A percentile compares a stretch with the other conserved stretches of the same genome.
Conservation (phyloP, 2,329 filamentous ascomycete species). For the Escovopsis sp. region DNA sequence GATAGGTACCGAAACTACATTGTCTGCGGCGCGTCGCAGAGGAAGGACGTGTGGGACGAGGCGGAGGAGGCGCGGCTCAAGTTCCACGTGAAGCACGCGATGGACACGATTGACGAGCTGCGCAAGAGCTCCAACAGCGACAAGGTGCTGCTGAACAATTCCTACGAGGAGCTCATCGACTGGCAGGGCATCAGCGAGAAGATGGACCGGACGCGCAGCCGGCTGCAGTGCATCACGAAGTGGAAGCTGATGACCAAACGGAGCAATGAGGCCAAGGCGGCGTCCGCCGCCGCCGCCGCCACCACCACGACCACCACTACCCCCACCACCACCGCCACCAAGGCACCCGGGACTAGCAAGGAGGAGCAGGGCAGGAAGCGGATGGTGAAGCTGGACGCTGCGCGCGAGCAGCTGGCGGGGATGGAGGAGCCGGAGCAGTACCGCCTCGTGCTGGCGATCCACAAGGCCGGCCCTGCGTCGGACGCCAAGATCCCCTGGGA, state of each 20-base stretch:
- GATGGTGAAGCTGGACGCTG: constrained; percentile 23
- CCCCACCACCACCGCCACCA: no score
- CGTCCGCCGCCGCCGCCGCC: no score
- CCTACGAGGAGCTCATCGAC: constrained; percentile 42
- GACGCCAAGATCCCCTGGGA: constrained; percentile 38
- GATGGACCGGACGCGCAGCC: constrained; percentile 46
- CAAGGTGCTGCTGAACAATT: constrained; percentile 16
- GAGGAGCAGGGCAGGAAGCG: constrained; percentile 9
- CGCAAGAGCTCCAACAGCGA: constrained; percentile 9
- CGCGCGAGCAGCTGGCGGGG: constrained; percentile 24
- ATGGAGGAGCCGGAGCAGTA: constrained; percentile 32
- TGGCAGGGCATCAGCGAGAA: constrained; percentile 50
- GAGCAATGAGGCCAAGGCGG: constrained; percentile 11
- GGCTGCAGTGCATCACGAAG: constrained; percentile 54
- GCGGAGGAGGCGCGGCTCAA: constrained; percentile 43
- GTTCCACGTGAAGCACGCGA: constrained; percentile 35
- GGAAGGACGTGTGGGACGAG: constrained; percentile 42
- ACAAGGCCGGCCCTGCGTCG: constrained; percentile 21
- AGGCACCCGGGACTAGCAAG: background rate
- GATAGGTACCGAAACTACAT: constrained; percentile 59
- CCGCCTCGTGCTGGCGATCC: constrained; percentile 28
- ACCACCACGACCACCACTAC: no score
- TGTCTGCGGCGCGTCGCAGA: constrained; percentile 37
- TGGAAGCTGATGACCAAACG: constrained; percentile 38
- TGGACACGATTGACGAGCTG: constrained; percentile 31